Conservation (phyloP, 257 asterid species). For the Asclepias syriaca region DNA sequence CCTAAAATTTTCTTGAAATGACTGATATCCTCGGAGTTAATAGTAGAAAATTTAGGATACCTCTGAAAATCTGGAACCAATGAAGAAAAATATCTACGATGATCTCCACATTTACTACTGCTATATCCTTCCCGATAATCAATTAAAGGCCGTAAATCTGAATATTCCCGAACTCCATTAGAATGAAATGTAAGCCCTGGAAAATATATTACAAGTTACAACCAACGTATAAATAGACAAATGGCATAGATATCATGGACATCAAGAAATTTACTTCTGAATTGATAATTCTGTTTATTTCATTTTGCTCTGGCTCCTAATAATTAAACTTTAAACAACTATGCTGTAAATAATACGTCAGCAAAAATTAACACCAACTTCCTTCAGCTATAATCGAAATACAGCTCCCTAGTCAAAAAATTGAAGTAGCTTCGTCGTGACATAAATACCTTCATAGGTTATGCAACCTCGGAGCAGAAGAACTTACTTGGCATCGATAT, state of each 20-base stretch:
- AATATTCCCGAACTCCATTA: constrained; percentile 11
- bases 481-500: constrained; percentile 39
- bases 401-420: neutral
- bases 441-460: neutral
- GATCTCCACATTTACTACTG: constrained; percentile 27
- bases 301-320: neutral
- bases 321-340: neutral
- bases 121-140: constrained; percentile 21
- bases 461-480: neutral
- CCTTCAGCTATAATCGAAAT: neutral
- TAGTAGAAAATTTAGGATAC: constrained; percentile 48
- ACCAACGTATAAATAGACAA: neutral
- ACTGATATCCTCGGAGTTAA: constrained; percentile 62
- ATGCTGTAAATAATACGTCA: neutral
- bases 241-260: neutral
- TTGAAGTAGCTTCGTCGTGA: constrained; percentile 1
- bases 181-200: neutral
- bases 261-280: neutral
- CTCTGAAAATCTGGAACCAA: constrained; percentile 41
- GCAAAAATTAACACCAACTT: neutral
- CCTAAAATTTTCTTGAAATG: constrained; percentile 74
- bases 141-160: neutral
- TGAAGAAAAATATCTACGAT: constrained; percentile 45
- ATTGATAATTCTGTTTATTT: neutral
- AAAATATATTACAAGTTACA: neutral